A percentile compares a stretch with the other conserved stretches of the same genome.
Conservation (phyloP, 495 filamentous ascomycete species). For the Cercophora scortea region DNA sequence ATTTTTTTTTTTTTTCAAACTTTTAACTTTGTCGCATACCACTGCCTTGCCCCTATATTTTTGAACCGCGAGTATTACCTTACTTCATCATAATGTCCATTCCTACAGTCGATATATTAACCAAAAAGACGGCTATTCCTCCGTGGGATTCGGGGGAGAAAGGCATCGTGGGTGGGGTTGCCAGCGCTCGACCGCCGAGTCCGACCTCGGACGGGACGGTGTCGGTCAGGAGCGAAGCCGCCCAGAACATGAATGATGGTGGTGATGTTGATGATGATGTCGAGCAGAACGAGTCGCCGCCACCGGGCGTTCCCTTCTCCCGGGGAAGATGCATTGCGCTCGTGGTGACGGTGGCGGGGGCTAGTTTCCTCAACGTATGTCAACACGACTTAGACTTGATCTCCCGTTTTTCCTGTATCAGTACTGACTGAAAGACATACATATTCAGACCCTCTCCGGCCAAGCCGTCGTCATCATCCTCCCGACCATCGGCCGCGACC, state of each 20-base stretch:
- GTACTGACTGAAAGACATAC: neutral
- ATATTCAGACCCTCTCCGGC: slow-evolving; percentile 53
- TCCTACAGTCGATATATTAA: no score
- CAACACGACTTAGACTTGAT: no score
- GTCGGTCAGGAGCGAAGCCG: slow-evolving; percentile 9
- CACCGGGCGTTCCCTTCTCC: slow-evolving; percentile 25
- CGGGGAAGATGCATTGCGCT: slow-evolving; percentile 40
- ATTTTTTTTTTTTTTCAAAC: no score
- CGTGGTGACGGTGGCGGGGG: slow-evolving; percentile 43
- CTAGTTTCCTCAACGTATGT: slow-evolving; percentile 48
- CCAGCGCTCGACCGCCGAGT: neutral
- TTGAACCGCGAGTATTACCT: no score
- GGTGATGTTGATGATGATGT: neutral
- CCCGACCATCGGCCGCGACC: slow-evolving; percentile 46
- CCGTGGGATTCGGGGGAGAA: neutral
- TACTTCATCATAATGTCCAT: no score
- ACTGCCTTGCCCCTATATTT: no score
- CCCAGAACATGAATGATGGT: neutral
- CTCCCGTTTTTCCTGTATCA: no score
- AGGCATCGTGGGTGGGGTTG: neutral
- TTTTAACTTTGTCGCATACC: no score
- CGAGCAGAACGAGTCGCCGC: slow-evolving; percentile 8
- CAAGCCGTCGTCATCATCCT: slow-evolving; percentile 56
- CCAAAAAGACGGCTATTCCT: no score
- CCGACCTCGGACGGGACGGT: slow-evolving; percentile 15